Percentiles rank a stretch among this genome's conserved stretches.
Conservation (phyloP, 2,329 filamentous ascomycete species). For the Phialophora verrucosa region DNA sequence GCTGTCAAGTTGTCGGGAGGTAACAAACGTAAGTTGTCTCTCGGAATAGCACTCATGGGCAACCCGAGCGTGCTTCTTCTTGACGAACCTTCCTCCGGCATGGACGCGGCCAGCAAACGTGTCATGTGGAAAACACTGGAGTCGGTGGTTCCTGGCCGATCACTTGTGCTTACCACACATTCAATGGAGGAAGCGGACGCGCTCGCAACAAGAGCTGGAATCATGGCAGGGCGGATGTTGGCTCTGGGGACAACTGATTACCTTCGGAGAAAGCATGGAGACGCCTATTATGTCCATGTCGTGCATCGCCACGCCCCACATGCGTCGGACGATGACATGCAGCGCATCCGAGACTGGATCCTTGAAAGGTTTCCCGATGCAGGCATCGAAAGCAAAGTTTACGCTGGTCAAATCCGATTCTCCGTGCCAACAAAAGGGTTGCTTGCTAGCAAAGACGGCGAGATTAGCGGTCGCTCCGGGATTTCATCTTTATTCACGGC, state of each 20-base stretch:
- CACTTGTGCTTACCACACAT: conserved; percentile 86
- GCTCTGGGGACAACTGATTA: conserved; percentile 77
- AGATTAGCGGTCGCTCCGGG: conserved; percentile 21
- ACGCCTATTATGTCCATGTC: conserved; percentile 79
- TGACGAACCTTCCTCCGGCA: conserved; percentile 85
- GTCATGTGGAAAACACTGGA: conserved; percentile 90
- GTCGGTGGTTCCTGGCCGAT: conserved; percentile 75
- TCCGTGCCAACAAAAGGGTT: conserved; percentile 62
- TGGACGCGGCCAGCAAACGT: conserved; percentile 88
- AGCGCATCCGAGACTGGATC: conserved; percentile 70
- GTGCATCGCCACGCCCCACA: conserved; percentile 76
- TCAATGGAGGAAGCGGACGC: conserved; percentile 96
- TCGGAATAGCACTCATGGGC: conserved; percentile 90
- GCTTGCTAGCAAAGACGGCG: conserved; percentile 13
- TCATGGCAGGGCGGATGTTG: conserved; percentile 84
- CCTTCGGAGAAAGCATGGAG: conserved; percentile 75
- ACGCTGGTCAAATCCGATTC: conserved; percentile 88
- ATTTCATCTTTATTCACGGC: conserved; percentile 73
- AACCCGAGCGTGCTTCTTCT: conserved; percentile 86
- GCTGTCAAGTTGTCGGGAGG: conserved; percentile 82
- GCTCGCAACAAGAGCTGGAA: conserved; percentile 80
- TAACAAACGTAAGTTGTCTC: conserved; percentile 88
- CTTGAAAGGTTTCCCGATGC: conserved; percentile 65
- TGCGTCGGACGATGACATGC: conserved; percentile 72
- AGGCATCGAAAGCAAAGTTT: conserved; percentile 72